These are phyloP conservation scores for Capsella bursapastoris DNA, from an alignment of 345 rosid species.

Conservation along the genomic window DNA sequence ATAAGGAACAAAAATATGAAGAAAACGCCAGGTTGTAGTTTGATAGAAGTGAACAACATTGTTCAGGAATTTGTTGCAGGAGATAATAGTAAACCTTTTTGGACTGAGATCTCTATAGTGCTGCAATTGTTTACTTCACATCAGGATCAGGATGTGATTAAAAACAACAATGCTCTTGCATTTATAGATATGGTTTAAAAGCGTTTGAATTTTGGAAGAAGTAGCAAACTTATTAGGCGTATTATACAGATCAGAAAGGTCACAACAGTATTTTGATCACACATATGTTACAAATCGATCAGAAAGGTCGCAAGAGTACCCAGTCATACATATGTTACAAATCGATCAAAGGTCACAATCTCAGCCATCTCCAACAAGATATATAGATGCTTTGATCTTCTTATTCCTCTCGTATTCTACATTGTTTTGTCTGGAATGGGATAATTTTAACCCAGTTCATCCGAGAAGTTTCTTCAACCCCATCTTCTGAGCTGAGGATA, in stretches of 20 bases:
- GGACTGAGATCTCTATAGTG: slow-evolving; percentile 47
- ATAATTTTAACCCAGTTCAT: background rate
- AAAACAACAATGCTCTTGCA: background rate
- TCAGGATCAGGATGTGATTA: slow-evolving; percentile 18
- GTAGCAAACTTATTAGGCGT: background rate
- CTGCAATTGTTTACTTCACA: slow-evolving; percentile 49
- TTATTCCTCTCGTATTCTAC: background rate
- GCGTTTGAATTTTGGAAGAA: background rate
- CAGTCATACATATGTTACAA: slow-evolving; percentile 28
- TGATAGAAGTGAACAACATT: slow-evolving; percentile 56
- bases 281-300: slow-evolving; percentile 34
- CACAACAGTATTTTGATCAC: background rate
- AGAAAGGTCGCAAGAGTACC: slow-evolving; percentile 19
- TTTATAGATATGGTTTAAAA: background rate
- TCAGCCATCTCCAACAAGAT: slow-evolving; percentile 15
- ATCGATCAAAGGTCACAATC: slow-evolving; percentile 21
- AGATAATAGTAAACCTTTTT: slow-evolving; percentile 54
- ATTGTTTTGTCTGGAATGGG: background rate
- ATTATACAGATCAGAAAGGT: slow-evolving; percentile 10
- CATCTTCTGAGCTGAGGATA: slow-evolving; percentile 55
- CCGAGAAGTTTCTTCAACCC: slow-evolving; percentile 56
- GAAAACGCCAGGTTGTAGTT: slow-evolving; percentile 64
- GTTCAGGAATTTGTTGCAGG: slow-evolving; percentile 64
- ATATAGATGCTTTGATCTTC: slow-evolving; percentile 1
- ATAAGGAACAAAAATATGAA: slow-evolving; percentile 53